phyloP scores from a whole-genome alignment of 1,139 yeast species.

The Taphrina pruni region DNA sequence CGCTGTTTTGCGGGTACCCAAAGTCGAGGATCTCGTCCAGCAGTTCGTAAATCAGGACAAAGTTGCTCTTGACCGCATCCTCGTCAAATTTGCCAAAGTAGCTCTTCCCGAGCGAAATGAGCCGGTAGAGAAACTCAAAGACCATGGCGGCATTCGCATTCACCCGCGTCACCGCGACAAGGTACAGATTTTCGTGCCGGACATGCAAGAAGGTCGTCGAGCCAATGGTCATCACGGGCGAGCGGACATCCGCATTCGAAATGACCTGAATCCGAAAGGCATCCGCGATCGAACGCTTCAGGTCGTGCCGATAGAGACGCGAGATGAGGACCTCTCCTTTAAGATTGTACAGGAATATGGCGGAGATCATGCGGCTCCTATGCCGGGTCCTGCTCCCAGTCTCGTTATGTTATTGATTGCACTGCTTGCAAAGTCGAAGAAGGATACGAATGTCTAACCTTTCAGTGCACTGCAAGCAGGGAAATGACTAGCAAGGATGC shows the following conservation, averaged over 20 bases:
- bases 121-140: slow-evolving; percentile 74
- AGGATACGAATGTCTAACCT: too few species aligned
- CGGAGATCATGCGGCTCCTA: slow-evolving; percentile 50
- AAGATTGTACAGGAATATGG: slow-evolving; percentile 73
- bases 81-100: slow-evolving; percentile 57
- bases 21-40: slow-evolving; percentile 75
- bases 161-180: slow-evolving; percentile 85
- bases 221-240: slow-evolving; percentile 89
- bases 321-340: slow-evolving; percentile 88
- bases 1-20: slow-evolving; percentile 82
- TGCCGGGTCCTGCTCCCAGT: too few species aligned
- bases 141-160: slow-evolving; percentile 84
- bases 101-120: slow-evolving; percentile 56
- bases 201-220: slow-evolving; percentile 89
- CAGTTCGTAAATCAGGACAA: slow-evolving; percentile 72
- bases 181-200: slow-evolving; percentile 70
- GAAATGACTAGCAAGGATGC: too few species aligned
- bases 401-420: too few species aligned
- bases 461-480: too few species aligned
- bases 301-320: slow-evolving; percentile 71
- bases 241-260: slow-evolving; percentile 64
- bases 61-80: slow-evolving; percentile 62
- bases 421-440: too few species aligned
- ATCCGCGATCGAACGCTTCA: slow-evolving; percentile 66
- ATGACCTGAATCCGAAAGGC: slow-evolving; percentile 90